Evolutionary conservation across 164 flowering plant genomes (phyloP).

Genomic region (Saururus chinensis): DNA sequence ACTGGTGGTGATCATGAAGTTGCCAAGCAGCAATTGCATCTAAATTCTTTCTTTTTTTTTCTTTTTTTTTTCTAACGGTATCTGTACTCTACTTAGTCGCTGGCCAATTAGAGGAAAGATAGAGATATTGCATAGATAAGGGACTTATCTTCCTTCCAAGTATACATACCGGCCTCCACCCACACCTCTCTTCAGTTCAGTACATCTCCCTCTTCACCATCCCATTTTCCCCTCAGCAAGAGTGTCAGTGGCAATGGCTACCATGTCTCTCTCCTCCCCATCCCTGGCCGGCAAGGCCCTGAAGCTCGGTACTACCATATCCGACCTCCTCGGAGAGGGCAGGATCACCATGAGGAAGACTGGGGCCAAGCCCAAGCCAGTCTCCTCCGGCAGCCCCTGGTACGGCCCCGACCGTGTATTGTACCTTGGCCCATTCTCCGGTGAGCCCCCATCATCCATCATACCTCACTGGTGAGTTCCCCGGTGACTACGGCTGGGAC

Average conservation of each 20-base stretch:
- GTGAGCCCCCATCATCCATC: constrained; percentile 15
- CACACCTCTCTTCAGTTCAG: too few relatives aligned
- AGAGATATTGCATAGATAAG: constrained; percentile 7
- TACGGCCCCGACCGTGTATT: constrained; percentile 13
- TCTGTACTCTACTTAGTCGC: too few relatives aligned
- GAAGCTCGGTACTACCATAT: neutral
- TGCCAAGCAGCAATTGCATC: neutral
- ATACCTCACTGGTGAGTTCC: constrained; percentile 16
- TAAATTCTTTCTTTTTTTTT: too few relatives aligned
- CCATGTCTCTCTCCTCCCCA: constrained; percentile 12
- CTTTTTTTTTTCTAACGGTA: too few relatives aligned
- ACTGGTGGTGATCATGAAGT: neutral
- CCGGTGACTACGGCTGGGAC: constrained; percentile 17
- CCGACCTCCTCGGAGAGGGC: constrained; percentile 9
- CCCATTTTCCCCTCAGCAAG: neutral
- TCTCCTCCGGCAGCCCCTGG: constrained; percentile 13
- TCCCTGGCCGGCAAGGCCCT: constrained; percentile 9
- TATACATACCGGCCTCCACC: too few relatives aligned
- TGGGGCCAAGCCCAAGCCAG: constrained; percentile 1
- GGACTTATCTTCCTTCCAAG: neutral
- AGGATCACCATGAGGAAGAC: constrained; percentile 9
- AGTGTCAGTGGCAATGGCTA: constrained; percentile 1
- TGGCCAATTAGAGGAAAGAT: constrained; percentile 1
- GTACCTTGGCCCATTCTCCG: constrained; percentile 16
- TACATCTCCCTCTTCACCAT: neutral